Percentiles rank a stretch among this genome's conserved stretches.
Conservation (phyloP, 2,329 filamentous ascomycete genomes). For the Tolypocladium tropicale region DNA sequence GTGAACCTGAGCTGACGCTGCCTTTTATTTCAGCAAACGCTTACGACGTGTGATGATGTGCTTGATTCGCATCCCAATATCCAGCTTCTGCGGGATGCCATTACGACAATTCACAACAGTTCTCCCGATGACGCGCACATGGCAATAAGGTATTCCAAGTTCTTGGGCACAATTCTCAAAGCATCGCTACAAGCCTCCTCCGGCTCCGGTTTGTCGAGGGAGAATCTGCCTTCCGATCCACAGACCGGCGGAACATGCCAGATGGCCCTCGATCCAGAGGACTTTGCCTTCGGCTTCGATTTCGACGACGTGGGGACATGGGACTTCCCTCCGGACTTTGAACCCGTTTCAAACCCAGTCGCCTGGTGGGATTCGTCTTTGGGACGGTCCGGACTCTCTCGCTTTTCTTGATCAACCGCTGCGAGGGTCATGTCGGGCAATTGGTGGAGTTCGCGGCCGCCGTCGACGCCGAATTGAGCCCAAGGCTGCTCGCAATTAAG, state of each 20-base stretch:
- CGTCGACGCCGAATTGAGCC: neutral
- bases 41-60: neutral
- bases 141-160: no score
- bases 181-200: neutral
- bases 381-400: neutral
- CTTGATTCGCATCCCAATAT: neutral
- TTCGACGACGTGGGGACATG: neutral
- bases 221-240: no score
- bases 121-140: neutral
- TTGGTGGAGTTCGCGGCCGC: neutral
- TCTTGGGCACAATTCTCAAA: no score
- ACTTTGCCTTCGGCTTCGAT: neutral
- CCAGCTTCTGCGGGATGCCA: neutral
- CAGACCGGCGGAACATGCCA: neutral
- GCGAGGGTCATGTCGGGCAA: neutral
- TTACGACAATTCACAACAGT: neutral
- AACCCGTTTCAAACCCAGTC: neutral
- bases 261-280: neutral
- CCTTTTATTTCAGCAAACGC: neutral
- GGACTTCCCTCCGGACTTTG: neutral
- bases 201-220: neutral
- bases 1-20: no score
- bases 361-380: neutral
- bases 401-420: neutral
- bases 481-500: neutral